Base-by-base conservation (phyloP, 169 alveolate species). In the Amoebophrya sp. region DNA sequence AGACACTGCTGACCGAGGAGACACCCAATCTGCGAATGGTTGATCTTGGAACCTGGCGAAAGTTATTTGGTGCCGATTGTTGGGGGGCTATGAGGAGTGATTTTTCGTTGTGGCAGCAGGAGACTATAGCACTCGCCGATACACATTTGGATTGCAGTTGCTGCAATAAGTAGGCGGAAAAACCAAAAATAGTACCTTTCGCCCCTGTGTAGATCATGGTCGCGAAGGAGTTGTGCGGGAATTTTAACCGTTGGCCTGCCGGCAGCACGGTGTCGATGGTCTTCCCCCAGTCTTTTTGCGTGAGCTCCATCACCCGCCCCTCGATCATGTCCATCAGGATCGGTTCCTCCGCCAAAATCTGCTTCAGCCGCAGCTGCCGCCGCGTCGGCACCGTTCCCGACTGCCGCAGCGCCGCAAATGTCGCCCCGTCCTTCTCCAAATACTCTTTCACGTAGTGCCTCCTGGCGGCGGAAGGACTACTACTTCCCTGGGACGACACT, bases 191-290 rank as follows among this genome's bases (percentile, higher is more conserved):
- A 89, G 93, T 90, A 23, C 93, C 95, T 38, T 92, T 92, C 42
- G 94, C 93, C 23, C 99, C 99, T 5, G 99, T 97, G 89, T 96
- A 94, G 69, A 98, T 99, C 99, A 99, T 99, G 88, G 98, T 95
- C 41, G 99, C 96, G 92, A 99, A 98, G 26, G 98, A 97, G 92
- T 99, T 99, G 67, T 94, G 93, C n/a, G 99, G 99, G 94, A 99
- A 98, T 0, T 90, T 67, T 4, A 91, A 69, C 20, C 91, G 93
- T 41, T 91, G 93, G 0, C 93, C 93, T 20, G 50, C 48, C 29
- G 93, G 93, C 58, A 91, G 10, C n/a, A n/a, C n/a, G n/a, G 67
- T 45, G 67, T 45, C 67, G 67, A 45, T 45, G n/a, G 67, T 45
- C 67, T 45, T 45, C 10, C 67, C 67, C 67, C 67, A 45, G 67